Base-by-base conservation (phyloP, 1,284 basidiomycete species). In the Rhodotorula sp. region DNA sequence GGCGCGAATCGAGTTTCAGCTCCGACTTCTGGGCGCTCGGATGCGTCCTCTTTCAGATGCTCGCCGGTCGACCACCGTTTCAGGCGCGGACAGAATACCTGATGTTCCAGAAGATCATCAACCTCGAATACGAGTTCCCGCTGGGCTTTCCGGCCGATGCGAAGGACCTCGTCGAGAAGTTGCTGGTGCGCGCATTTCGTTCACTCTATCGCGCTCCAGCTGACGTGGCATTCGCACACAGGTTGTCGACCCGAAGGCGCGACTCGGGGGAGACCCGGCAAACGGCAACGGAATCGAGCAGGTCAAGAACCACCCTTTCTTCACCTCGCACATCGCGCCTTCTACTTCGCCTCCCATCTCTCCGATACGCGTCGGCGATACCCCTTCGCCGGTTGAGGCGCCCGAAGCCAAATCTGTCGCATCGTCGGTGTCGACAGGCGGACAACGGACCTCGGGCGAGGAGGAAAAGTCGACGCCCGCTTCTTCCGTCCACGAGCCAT, bases 241-340 rank as follows among this genome's bases (percentile, higher is more conserved):
- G 89, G 84, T 89, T 36, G 85, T 86, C 27, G 60, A 61, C 29
- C 92, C 92, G 0, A 70, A 80, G 15, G 81, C 86, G 53, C 86
- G 93, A 9, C 83, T 92, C 11, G 90, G 90, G 22, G 86, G 87
- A 13, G 86, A 60, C 79, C 82, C 36, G 82, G 78, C 83, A 84
- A 67, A 60, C 48, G 68, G 68, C 6, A 70, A 70, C 51, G 68
- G 78, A 79, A 85, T 84, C 6, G 80, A 81, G 55, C 86, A 86
- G 17, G 85, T 95, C 72, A 88, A 89, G 58, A 77, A 81, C 0
- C 92, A 95, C 77, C 83, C 87, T 0, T 95, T 94, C 82, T 92
- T 95, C 62, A 68, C 60, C 2, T 30, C 55, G 55, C 48, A 36
- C 58, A 52, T 64, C 46, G 81, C 7, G n/a, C 36, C 55, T 17